Base-by-base conservation (phyloP, 768 basidiomycete genomes). In the Termitomyces sp. region DNA sequence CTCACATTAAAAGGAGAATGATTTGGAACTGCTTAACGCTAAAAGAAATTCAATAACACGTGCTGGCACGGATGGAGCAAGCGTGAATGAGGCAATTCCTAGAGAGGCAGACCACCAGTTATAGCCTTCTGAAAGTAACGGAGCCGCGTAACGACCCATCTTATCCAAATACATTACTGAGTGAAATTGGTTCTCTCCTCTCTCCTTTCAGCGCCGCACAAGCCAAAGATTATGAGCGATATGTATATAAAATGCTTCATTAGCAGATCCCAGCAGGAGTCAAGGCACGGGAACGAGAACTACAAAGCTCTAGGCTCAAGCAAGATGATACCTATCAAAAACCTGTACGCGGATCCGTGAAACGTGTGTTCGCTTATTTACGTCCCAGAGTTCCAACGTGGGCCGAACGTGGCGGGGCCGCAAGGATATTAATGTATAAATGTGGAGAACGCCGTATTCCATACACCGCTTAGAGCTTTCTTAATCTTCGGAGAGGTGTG, bases 301-400 rank as follows among this genome's bases (percentile, higher is more conserved):
- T 21, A 31, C 6, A n/a, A n/a, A n/a, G n/a, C n/a, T n/a, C n/a
- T n/a, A n/a, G n/a, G n/a, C n/a, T n/a, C n/a, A n/a, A 29, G 17
- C 34, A 41, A 19, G 27, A 44, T 34, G 29, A n/a, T 40, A 25
- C 25, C 27, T 16, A 45, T 45, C 27, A n/a, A 29, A 44, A 34
- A 37, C 43, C 48, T 34, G 23, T 12, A 35, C 48, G 31, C 23
- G 49, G 43, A 25, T 27, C 44, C 44, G n/a, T n/a, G 16, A 42
- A 38, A 53, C 37, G 43, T 51, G 29, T 58, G 51, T 40, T 53
- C 52, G 38, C 14, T 48, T 41, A 53, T 40, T 58, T 58, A 58
- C 57, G 57, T 58, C 38, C 16, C 29, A 41, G 44, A 29, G 44
- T 16, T 27, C 35, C 23, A 58, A 48, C 52, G 57, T 58, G 57